These are phyloP conservation scores for Leptographium flavum DNA, from an alignment of 2,329 filamentous ascomycete genomes.

Conservation along the genomic window DNA sequence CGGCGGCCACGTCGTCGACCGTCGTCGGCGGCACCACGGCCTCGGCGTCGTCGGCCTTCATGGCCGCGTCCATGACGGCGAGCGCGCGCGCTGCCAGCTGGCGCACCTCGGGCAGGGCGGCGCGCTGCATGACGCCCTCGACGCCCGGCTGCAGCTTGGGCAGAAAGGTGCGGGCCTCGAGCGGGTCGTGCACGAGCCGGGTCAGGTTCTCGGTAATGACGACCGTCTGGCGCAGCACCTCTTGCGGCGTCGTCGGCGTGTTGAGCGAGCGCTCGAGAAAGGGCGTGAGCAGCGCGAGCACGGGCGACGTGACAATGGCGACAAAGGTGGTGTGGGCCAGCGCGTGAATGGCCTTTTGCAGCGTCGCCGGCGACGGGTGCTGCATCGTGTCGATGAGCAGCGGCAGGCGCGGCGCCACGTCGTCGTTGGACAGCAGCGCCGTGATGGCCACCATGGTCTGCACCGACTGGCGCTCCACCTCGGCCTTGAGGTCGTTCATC, in stretches of 20 bases:
- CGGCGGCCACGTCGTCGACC: constrained; percentile 56
- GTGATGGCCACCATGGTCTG: constrained; percentile 87
- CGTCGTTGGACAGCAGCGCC: constrained; percentile 86
- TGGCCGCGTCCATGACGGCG: constrained; percentile 82
- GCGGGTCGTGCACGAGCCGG: constrained; percentile 88
- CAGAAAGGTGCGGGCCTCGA: constrained; percentile 88
- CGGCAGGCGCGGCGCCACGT: constrained; percentile 83
- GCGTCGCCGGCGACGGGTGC: constrained; percentile 72
- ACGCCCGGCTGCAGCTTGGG: constrained; percentile 92
- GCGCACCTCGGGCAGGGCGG: constrained; percentile 87
- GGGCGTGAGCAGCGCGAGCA: constrained; percentile 85
- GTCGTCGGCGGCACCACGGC: constrained; percentile 50
- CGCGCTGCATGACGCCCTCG: constrained; percentile 72
- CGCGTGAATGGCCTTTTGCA: constrained; percentile 93
- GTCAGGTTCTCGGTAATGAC: constrained; percentile 97
- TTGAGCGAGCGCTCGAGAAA: constrained; percentile 90
- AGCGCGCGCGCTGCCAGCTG: constrained; percentile 75
- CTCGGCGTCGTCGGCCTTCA: constrained; percentile 57
- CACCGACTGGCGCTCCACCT: constrained; percentile 78
- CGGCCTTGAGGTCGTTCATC: constrained; percentile 92
- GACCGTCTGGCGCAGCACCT: constrained; percentile 88
- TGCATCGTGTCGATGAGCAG: constrained; percentile 92
- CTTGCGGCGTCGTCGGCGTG: constrained; percentile 78
- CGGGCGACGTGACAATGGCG: constrained; percentile 85
- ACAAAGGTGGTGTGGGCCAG: constrained; percentile 98